A percentile compares a stretch with the other conserved stretches of the same genome.
Evolutionary conservation across 192 early-diverging fungal genomes (phyloP).

Genomic region (Chytriomyces hyalinus): DNA sequence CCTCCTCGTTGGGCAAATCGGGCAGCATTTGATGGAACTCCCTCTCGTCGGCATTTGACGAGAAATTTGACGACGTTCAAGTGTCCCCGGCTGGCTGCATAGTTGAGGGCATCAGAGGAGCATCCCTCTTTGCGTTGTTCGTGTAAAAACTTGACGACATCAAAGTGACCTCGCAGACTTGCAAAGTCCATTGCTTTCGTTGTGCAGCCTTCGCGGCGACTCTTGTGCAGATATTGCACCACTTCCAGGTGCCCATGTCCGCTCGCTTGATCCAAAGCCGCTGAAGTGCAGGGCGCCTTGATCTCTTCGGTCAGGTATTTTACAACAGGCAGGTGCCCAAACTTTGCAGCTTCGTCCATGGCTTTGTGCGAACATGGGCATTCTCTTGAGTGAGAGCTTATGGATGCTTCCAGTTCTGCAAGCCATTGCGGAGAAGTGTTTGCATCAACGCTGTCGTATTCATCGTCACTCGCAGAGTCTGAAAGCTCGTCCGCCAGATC

Average conservation of each 20-base stretch:
- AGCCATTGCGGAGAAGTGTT: background rate
- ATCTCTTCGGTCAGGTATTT: conserved; percentile 9
- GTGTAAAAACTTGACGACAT: conserved; percentile 35
- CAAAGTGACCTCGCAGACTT: conserved; percentile 25
- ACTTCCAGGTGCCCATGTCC: conserved; percentile 35
- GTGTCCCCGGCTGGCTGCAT: conserved; percentile 19
- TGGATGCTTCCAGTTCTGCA: too few relatives aligned
- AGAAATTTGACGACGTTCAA: conserved; percentile 12
- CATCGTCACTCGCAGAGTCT: background rate
- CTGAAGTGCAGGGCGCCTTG: conserved; percentile 3
- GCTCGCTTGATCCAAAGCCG: conserved; percentile 34
- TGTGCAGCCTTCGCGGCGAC: conserved; percentile 26
- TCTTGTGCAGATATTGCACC: conserved; percentile 27
- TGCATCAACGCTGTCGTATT: background rate
- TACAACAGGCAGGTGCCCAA: conserved; percentile 19
- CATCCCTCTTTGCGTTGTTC: conserved; percentile 40
- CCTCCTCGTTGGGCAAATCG: conserved; percentile 3
- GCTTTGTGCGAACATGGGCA: conserved; percentile 3
- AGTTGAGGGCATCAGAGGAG: conserved; percentile 27
- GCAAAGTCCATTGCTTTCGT: conserved; percentile 40
- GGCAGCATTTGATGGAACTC: background rate
- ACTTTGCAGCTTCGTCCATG: conserved; percentile 13
- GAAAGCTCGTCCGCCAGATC: background rate
- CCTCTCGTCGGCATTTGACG: conserved; percentile 13
- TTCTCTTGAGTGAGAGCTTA: too few relatives aligned